Base-by-base conservation (phyloP, 768 basidiomycete species). In the Leccinum longicurvipes region DNA sequence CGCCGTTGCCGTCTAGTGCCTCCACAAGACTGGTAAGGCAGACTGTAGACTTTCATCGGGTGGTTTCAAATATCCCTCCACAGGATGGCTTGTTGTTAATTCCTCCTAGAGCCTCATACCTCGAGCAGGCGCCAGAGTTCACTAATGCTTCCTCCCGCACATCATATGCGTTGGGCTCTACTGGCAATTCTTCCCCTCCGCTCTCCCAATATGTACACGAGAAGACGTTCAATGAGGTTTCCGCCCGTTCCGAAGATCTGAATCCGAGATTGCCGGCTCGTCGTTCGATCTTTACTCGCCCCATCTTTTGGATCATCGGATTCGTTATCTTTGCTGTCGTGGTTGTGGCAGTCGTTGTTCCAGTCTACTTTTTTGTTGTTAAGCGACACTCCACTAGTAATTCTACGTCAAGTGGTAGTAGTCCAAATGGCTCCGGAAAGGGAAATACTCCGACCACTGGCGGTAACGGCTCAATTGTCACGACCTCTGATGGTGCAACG, bases 401-500 rank as follows among this genome's bases (percentile, higher is more conserved):
- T 19, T 47, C 60, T 31, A 48, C 55, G 9, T 6, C 52, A 6
- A 9, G 34, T 4, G 39, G 41, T 9, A 12, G 34, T 6, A 29
- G 50, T 12, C 3, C 29, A 11, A 24, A 47, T 31, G 36, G 63
- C 25, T 34, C 58, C 51, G 60, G 56, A 31, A 51, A 48, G 51
- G 60, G 56, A 36, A 49, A 47, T 4, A 41, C 12, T 27, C 23
- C 29, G 15, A 73, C 63, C 14, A 63, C 76, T 3, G 93, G 93
- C 12, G 81, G 82, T 17, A 83, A 89, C 65, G 91, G 91, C 10
- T 87, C 85, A 27, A 75, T 76, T 5, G 73, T 93, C 50, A 82
- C 77, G 8, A 74, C 77, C 19, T 82, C 79, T 3, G 80, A 92
- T 65, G 93, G 93, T 1, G 72, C 81, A 1, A 84, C 79, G 1